Evolutionary conservation across 306 rosid genomes (phyloP).

Genomic region (Quercus agrifolia): DNA sequence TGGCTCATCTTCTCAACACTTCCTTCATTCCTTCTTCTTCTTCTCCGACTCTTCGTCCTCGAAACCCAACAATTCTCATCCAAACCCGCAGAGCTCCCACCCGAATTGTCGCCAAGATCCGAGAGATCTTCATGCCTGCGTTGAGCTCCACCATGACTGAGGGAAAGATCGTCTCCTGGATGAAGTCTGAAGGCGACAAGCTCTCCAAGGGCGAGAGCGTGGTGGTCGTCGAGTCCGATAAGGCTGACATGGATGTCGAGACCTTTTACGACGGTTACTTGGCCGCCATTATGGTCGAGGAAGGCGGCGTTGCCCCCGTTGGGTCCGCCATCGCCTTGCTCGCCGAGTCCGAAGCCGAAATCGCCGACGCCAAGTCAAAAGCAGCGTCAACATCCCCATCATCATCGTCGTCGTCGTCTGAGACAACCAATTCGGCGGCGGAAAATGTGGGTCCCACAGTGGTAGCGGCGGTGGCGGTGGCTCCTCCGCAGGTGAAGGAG

Average conservation of each 20-base stretch:
- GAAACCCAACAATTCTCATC: background rate
- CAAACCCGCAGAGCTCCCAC: constrained; percentile 14
- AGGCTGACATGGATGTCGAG: constrained; percentile 99
- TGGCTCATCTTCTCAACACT: constrained; percentile 83
- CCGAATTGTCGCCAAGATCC: constrained; percentile 73
- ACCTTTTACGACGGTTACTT: constrained; percentile 92
- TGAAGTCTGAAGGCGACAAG: constrained; percentile 90
- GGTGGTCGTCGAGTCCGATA: constrained; percentile 96
- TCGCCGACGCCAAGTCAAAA: constrained; percentile 65
- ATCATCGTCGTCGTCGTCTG: constrained; percentile 5
- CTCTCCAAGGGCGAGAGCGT: constrained; percentile 96
- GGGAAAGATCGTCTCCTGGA: constrained; percentile 95
- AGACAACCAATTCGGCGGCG: constrained; percentile 22
- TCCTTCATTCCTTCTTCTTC: constrained; percentile 51
- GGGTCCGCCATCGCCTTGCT: constrained; percentile 89
- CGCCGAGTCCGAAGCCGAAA: constrained; percentile 85
- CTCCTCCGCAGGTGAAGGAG: no score
- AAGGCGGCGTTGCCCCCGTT: constrained; percentile 78
- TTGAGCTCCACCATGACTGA: constrained; percentile 98
- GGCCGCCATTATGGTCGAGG: constrained; percentile 94
- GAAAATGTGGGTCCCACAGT: constrained; percentile 29
- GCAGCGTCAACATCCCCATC: constrained; percentile 31
- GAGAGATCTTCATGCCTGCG: constrained; percentile 99
- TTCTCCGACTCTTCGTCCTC: constrained; percentile 24
- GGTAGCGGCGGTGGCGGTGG: constrained; percentile 8